Evolutionary conservation across 345 rosid species (phyloP), one percentile per base, ranked within the genome.

Genomic region (Ceriops zippeliana): DNA sequence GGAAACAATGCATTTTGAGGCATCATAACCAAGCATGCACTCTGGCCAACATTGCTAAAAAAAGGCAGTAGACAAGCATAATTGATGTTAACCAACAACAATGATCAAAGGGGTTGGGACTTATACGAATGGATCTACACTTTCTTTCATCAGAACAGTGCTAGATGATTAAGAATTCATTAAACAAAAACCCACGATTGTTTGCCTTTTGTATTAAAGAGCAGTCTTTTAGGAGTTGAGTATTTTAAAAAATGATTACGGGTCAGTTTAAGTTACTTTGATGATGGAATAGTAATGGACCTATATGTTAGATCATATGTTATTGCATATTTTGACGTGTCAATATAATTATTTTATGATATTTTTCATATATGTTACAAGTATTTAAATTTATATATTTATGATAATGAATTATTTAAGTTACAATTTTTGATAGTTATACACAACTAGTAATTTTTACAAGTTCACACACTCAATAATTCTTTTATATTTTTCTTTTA

Each of bases 11-110:
- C 71, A 52, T 10, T 38, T 63, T 30, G 54, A 61, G 73, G 73
- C 81, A 85, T 79, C 62, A 79, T 78, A 69, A 70, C 69, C 67
- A 82, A 78, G 76, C 86, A 78, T 82, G 81, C 75, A 75, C 15
- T 28, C 77, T 82, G 80, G 38, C 74, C 83, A 75, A 58, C 65
- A 66, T 28, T 53, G 73, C 58, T 57, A 62, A 73, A 73, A 34
- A 34, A 77, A 56, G 69, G 70, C 28, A 31, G 73, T 35, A 73
- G 80, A 77, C 85, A 79, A 53, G 59, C 5, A 79, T 81, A 73
- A 79, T 84, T 81, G 80, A 71, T 65, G 69, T 49, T 57, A 61
- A 42, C 49, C 49, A 42, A 42, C 59, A 63, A 77, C 79, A 60
- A 69, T 61, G 76, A 77, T 66, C 32, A 71, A 71, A 62, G 79